These are phyloP conservation scores for Aspergillus leporis DNA, from an alignment of 495 filamentous ascomycete genomes.

Conservation along the genomic window DNA sequence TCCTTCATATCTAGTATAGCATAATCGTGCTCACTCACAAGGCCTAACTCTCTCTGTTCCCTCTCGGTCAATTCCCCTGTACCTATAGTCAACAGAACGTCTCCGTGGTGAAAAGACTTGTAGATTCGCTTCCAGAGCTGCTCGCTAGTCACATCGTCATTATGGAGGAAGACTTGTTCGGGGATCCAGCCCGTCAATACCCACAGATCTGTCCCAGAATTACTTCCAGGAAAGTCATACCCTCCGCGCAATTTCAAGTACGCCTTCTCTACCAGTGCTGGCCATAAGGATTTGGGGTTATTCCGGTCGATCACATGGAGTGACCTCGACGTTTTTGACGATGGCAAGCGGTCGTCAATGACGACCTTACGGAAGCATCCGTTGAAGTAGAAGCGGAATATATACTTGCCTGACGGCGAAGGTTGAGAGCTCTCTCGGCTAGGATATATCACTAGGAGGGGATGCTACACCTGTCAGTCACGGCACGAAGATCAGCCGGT, in stretches of 20 bases:
- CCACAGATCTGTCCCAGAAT: conserved; percentile 91
- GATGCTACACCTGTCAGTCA: conserved; percentile 52
- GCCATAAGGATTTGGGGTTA: conserved; percentile 77
- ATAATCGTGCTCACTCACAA: conserved; percentile 92
- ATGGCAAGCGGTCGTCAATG: conserved; percentile 90
- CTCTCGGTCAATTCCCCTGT: conserved; percentile 74
- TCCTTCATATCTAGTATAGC: conserved; percentile 81
- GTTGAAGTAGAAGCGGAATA: conserved; percentile 92
- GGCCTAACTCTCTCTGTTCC: conserved; percentile 76
- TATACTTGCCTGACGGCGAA: conserved; percentile 83
- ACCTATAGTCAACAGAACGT: conserved; percentile 87
- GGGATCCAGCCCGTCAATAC: conserved; percentile 95
- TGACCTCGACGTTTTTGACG: conserved; percentile 67
- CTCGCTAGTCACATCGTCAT: conserved; percentile 71
- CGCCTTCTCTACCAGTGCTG: conserved; percentile 94
- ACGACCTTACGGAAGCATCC: conserved; percentile 83
- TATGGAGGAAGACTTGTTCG: conserved; percentile 88
- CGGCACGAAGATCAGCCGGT: not conserved
- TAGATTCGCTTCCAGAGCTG: conserved; percentile 78
- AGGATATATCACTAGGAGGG: conserved; percentile 72
- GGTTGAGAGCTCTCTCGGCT: conserved; percentile 57
- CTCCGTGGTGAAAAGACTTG: conserved; percentile 70
- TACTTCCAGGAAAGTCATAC: conserved; percentile 98
- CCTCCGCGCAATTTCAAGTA: conserved; percentile 96
- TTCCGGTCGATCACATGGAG: conserved; percentile 88